Percentiles rank a stretch among this genome's conserved stretches.
Conservation (phyloP, 148 eudicot genomes). For the Chenopodium formosanum region DNA sequence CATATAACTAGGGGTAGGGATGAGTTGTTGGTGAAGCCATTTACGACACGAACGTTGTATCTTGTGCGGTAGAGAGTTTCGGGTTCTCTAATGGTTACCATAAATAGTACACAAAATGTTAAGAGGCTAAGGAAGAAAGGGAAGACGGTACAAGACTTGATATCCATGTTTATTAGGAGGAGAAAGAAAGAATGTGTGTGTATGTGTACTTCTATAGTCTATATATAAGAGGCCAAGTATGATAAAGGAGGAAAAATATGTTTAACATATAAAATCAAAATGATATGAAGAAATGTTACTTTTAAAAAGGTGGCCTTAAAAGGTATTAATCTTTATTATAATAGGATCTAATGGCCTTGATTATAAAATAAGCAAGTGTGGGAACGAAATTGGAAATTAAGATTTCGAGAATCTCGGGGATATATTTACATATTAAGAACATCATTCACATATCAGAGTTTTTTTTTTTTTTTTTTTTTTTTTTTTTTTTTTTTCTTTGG, state of each 20-base stretch:
- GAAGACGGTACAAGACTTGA: constrained; percentile 5
- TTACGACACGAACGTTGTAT: constrained; percentile 43
- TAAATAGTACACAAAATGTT: constrained; percentile 30
- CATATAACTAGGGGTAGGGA: constrained; percentile 59
- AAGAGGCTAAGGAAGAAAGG: constrained; percentile 24
- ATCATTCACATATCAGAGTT: not conserved
- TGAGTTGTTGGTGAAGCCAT: constrained; percentile 67
- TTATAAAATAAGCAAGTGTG: not conserved
- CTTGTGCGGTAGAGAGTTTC: not conserved
- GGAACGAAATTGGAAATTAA: not conserved
- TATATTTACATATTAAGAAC: not conserved
- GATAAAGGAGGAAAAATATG: not conserved
- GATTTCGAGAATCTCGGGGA: constrained; percentile 2
- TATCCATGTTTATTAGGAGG: not conserved
- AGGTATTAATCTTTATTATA: not conserved
- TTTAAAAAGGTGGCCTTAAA: not conserved
- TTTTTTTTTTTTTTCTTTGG: too few species aligned
- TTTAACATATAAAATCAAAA: not conserved
- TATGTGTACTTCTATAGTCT: not conserved
- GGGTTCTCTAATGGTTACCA: constrained; percentile 24
- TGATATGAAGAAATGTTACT: not conserved
- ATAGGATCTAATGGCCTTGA: not conserved
- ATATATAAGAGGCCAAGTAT: not conserved
- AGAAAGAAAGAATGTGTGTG: not conserved
- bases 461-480: too few species aligned